Evolutionary conservation across 2,329 filamentous ascomycete genomes (phyloP).

Genomic region (Tolypocladium amazonense): DNA sequence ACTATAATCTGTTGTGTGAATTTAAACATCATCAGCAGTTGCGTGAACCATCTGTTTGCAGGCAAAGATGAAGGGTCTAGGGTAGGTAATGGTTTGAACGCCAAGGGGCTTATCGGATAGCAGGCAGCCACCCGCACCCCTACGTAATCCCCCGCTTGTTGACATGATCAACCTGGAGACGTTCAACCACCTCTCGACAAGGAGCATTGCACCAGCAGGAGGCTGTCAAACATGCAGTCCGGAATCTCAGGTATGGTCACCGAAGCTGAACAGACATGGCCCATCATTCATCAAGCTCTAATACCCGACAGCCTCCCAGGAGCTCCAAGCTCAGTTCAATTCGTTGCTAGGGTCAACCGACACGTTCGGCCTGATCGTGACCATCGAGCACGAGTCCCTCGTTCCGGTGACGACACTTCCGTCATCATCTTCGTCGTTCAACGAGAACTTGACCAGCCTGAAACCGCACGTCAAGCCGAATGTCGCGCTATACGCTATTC

Average conservation of each 20-base stretch:
- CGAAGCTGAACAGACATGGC: neutral
- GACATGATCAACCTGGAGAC: neutral
- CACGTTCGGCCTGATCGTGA: constrained; percentile 61
- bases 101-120: neutral
- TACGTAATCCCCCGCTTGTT: neutral
- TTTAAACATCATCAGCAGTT: neutral
- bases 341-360: constrained; percentile 49
- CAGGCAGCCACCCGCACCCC: too few relatives aligned
- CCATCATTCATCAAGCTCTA: neutral
- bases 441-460: constrained; percentile 52
- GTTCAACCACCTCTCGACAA: neutral
- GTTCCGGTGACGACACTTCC: constrained; percentile 46
- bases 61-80: neutral
- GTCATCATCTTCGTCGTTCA: constrained; percentile 46
- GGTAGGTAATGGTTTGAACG: neutral
- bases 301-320: constrained; percentile 52
- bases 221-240: constrained; percentile 52
- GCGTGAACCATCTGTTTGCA: neutral
- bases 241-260: constrained; percentile 56
- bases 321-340: constrained; percentile 67
- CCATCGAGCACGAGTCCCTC: constrained; percentile 59
- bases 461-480: constrained; percentile 53
- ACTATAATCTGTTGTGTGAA: too few relatives aligned
- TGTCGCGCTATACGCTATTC: constrained; percentile 62
- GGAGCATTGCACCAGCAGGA: neutral